A percentile compares a stretch with the other conserved stretches of the same genome.
phyloP scores from a whole-genome alignment of 208 protist genomes.

The Histomonas meleagridis region DNA sequence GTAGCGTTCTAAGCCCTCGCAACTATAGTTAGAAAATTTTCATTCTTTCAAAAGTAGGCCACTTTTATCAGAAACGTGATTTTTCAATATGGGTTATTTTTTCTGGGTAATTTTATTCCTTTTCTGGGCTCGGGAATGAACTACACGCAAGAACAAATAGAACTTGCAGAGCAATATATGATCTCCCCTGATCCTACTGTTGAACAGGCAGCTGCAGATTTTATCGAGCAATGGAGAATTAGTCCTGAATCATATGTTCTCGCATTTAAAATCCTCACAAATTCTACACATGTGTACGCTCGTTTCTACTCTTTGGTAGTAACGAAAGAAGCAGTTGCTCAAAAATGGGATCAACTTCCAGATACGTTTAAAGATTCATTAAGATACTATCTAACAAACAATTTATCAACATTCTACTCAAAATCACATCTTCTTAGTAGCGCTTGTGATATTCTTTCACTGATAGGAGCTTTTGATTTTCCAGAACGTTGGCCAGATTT shows the following conservation, averaged over 20 bases:
- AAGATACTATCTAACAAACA: background rate
- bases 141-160: background rate
- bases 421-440: background rate
- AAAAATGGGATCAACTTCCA: background rate
- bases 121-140: too few species aligned
- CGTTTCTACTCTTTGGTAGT: background rate
- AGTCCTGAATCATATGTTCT: background rate
- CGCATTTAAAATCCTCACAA: background rate
- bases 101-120: too few species aligned
- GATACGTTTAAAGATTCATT: background rate
- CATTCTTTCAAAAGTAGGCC: too few species aligned
- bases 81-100: too few species aligned
- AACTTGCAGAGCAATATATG: background rate
- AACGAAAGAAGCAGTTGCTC: background rate
- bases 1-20: too few species aligned
- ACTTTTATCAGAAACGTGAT: too few species aligned
- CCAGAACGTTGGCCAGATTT: background rate
- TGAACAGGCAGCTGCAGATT: background rate
- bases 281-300: background rate
- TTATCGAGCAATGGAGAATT: background rate
- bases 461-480: background rate
- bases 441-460: background rate
- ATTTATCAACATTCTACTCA: background rate
- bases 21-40: too few species aligned
- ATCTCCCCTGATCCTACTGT: background rate